A percentile compares a stretch with the other conserved stretches of the same genome.
Evolutionary conservation across 2,329 filamentous ascomycete species (phyloP).

Genomic region (Ophiognomonia clavigignenti-juglandacearum): DNA sequence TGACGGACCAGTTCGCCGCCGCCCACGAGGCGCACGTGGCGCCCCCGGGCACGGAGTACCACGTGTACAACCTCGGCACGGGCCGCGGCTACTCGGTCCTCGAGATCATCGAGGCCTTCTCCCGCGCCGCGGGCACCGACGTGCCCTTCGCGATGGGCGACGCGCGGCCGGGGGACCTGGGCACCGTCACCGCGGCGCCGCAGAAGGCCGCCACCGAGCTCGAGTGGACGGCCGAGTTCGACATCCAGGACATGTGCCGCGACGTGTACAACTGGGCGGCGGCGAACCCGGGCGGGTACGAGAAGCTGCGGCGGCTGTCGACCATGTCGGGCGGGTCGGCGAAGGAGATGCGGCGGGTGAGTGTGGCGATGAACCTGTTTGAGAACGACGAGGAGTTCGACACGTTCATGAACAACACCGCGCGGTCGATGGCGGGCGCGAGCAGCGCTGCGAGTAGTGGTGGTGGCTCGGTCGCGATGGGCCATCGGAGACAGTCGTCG

Average conservation of each 20-base stretch:
- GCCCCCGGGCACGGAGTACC: slow-evolving; percentile 1
- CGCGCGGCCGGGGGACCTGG: slow-evolving; percentile 8
- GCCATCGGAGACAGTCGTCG: background rate
- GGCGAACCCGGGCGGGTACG: slow-evolving; percentile 12
- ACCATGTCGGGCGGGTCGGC: slow-evolving; percentile 3
- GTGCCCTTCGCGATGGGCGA: slow-evolving; percentile 9
- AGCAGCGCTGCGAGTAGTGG: too few relatives aligned
- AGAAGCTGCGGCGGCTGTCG: slow-evolving; percentile 11
- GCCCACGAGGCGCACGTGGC: background rate
- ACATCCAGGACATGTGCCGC: slow-evolving; percentile 14
- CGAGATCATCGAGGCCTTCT: slow-evolving; percentile 13
- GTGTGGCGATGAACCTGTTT: slow-evolving; percentile 10
- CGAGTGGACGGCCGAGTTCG: slow-evolving; percentile 14
- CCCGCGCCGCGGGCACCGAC: slow-evolving; percentile 8
- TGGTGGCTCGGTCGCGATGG: background rate
- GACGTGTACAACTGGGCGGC: slow-evolving; percentile 14
- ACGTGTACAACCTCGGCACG: slow-evolving; percentile 13
- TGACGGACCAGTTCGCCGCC: background rate
- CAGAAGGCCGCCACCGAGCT: slow-evolving; percentile 14
- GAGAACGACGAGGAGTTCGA: slow-evolving; percentile 12
- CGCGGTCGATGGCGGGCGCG: background rate
- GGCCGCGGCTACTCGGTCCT: slow-evolving; percentile 13
- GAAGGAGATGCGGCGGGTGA: slow-evolving; percentile 6
- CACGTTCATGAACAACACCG: slow-evolving; percentile 8
- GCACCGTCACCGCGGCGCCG: slow-evolving; percentile 9